Evolutionary conservation across 805 yeast species (phyloP), one percentile per base, ranked within the genome.

Genomic region (Candida cerambycidarum): DNA sequence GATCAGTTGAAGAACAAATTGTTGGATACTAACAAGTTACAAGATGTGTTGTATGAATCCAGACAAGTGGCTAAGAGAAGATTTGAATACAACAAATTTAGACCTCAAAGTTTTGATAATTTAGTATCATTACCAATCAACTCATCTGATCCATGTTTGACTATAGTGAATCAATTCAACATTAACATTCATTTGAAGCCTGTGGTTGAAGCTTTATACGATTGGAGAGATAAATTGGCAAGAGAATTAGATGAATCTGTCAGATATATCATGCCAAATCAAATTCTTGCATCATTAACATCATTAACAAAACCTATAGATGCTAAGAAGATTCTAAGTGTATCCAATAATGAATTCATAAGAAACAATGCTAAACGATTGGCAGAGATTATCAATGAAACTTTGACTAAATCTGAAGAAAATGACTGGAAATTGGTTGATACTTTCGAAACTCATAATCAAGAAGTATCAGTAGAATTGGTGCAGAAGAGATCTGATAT

Each of bases 201-300:
- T 0, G 58, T 89, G 5, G 72, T 87, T 13, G 79, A 73, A 47
- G 78, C 66, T 0, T 66, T 93, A 14, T 87, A 77, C 53, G 71
- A 78, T 32, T 93, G 97, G 97, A 78, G 99, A 61, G 98, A 93
- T 59, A 39, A 46, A 1, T 56, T 76, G 27, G 98, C 97, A 1
- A 74, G 95, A 50, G 52, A 67, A 29, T 74, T 78, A 36, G 99
- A 93, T 60, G 99, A 93, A 63, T 85, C 95, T 2, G 79, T 84
- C 2, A 71, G 95, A 46, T 92, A 70, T 54, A 71, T 93, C 12
- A 83, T 90, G 92, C 79, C 96, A 4, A 89, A 88, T 56, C 93
- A 84, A 53, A 60, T 83, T 11, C 57, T 93, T 29, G 81, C 83
- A 0, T 73, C 83, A 0, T 61, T 93, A 33, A 81, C 81, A 4